Base-by-base conservation (phyloP, 768 basidiomycete genomes). In the Chalciporus piperatus region DNA sequence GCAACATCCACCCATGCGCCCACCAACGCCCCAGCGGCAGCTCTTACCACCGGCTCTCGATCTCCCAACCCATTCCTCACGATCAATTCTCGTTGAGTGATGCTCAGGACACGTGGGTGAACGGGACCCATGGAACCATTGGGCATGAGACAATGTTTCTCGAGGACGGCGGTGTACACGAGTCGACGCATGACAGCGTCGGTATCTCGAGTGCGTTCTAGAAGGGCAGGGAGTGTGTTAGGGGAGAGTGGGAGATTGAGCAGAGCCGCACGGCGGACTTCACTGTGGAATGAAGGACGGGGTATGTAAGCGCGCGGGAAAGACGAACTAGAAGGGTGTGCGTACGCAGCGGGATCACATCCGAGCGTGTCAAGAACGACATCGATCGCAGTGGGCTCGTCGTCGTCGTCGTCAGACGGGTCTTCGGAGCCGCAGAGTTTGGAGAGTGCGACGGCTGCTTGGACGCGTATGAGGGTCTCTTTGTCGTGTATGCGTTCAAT, bases 1-100 rank as follows among this genome's bases (percentile, higher is more conserved):
- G 82, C 75, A 27, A 75, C 71, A 40, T 90, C 84, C 7, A 91
- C 76, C 96, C 96, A 98, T 7, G 71, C 74, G 0, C 77, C 81
- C 14, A 98, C 69, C 41, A 97, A 78, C 2, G 77, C 77, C 2
- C 78, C 84, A 0, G 93, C 86, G 1, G 90, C 91, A 16, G 77
- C 71, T 27, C 84, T 77, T 3, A 98, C 92, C 2, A 70, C 65
- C 0, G 77, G 72, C 52, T 97, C 92, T 23, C 96, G 81, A 69
- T 98, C 96, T 0, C 89, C 85, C 3, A 98, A 74, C 2, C 96
- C 96, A 61, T 89, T 83, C 17, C 80, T 78, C 2, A 96, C 82
- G 42, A 96, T 80, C 20, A 80, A 72, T 60, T 92, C 89, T 11
- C 94, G 76, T 59, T 95, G 89, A 0, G 78, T 70, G 23, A 90